Evolutionary conservation across 2,329 filamentous ascomycete genomes (phyloP), one percentile per base, ranked within the genome.

Genomic region (Epichloe typhina): DNA sequence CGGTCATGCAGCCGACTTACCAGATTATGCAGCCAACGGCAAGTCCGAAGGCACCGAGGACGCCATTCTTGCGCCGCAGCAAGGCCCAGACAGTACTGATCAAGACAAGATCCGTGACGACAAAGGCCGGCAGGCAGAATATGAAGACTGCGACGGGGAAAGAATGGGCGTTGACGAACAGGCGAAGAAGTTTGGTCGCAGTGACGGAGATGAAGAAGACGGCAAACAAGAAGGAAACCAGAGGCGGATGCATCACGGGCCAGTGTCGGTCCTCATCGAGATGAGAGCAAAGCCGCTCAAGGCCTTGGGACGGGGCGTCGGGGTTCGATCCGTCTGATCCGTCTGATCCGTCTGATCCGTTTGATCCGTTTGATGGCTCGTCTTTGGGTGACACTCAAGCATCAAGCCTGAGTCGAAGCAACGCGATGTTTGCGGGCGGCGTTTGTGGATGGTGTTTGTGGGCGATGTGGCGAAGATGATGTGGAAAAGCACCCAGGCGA

Each of bases 71-170:
- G 13, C 57, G 62, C 13, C 54, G 57, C 37, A 64, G 46, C 4
- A 64, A 50, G 13, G 64, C 40, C 36, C 63, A 57, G 35, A 53
- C 50, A 33, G 58, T 42, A 45, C 56, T 58, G 50, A 65, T 52
- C 12, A 57, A 53, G 41, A 62, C 26, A 19, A 63, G 17, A 33
- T 66, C 64, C 49, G 57, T 53, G 37, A 64, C 40, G 48, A 64
- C 56, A 50, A 66, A 64, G 1, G 61, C 59, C 42, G 64, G 62
- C 12, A 66, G 56, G 50, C 59, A 65, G 7, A 64, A 50, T 17
- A 64, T n/a, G 21, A 64, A 64, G 19, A 59, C 54, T 26, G 49
- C 45, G n/a, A 51, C 15, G 3, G 63, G 58, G 21, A 66, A 57
- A 7, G 57, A 57, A 36, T 53, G 55, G 37, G 58, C 57, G 47